These are phyloP conservation scores for Talaromyces liani DNA, from an alignment of 495 filamentous ascomycete species.

Conservation along the genomic window DNA sequence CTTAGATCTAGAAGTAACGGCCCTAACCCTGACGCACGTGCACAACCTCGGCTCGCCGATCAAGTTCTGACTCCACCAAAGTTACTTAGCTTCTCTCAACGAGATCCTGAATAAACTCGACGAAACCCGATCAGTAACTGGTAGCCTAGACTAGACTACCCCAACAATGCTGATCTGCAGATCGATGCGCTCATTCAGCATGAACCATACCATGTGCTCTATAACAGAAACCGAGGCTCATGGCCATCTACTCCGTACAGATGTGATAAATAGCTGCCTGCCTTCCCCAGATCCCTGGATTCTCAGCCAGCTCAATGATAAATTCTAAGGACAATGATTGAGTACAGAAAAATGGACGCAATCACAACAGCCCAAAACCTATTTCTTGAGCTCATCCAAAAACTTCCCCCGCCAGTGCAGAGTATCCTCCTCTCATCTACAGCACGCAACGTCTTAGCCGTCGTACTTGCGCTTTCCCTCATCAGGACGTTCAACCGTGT, in stretches of 20 bases:
- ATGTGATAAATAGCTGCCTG: not conserved
- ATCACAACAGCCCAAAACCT: not conserved
- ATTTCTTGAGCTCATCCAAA: not conserved
- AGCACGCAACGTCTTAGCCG: slow-evolving; percentile 18
- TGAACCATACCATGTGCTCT: not conserved
- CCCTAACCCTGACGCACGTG: slow-evolving; percentile 3
- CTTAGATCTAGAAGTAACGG: not conserved
- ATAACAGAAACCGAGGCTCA: not conserved
- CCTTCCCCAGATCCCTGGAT: not conserved
- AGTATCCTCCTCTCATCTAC: not conserved
- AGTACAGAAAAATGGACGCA: not conserved
- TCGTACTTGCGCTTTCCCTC: slow-evolving; percentile 27
- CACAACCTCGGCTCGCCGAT: not conserved
- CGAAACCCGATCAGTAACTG: not conserved
- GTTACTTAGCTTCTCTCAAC: not conserved
- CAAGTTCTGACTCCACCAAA: not conserved
- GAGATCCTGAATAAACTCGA: not conserved
- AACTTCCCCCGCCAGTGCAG: not conserved
- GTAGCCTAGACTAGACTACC: not conserved
- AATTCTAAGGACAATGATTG: not conserved
- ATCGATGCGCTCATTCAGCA: not conserved
- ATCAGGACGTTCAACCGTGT: slow-evolving; percentile 32
- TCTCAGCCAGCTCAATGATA: not conserved
- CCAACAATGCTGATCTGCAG: not conserved
- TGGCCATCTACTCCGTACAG: not conserved